Evolutionary conservation across 371 early-diverging fungal genomes (phyloP).

Genomic region (Rhizopus arrhizus): DNA sequence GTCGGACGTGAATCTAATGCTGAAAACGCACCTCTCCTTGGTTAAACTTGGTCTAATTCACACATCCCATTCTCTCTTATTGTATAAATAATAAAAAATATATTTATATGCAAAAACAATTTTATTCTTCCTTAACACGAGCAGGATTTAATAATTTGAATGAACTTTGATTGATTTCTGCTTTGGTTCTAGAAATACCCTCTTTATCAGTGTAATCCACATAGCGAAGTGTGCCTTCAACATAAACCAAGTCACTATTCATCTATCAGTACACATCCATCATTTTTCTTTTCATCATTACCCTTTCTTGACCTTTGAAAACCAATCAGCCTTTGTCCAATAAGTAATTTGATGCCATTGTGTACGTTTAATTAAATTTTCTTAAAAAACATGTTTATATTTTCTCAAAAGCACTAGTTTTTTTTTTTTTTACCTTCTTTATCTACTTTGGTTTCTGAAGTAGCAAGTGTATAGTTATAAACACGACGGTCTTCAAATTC

Average conservation of each 20-base stretch:
- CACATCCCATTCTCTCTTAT: not conserved
- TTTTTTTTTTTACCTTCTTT: conserved; percentile 45
- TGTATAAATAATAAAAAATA: not conserved
- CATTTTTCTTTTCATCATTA: conserved; percentile 11
- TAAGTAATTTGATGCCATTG: conserved; percentile 65
- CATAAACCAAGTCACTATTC: conserved; percentile 60
- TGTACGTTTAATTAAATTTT: conserved; percentile 58
- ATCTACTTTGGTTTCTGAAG: conserved; percentile 58
- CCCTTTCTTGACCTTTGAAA: conserved; percentile 59
- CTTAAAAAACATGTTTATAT: conserved; percentile 23
- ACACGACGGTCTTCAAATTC: conserved; percentile 49
- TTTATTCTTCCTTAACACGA: conserved; percentile 16
- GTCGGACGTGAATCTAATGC: conserved; percentile 37
- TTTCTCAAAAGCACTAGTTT: not conserved
- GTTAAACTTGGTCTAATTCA: conserved; percentile 13
- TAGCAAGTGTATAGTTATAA: conserved; percentile 61
- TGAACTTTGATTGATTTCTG: conserved; percentile 58
- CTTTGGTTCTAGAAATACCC: conserved; percentile 55
- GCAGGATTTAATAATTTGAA: conserved; percentile 23
- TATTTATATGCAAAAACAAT: conserved; percentile 1
- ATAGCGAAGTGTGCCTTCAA: conserved; percentile 65
- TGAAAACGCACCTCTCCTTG: conserved; percentile 39
- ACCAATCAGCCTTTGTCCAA: conserved; percentile 51
- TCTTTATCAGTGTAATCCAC: conserved; percentile 64
- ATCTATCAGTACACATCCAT: not conserved